phyloP scores from a whole-genome alignment of 1,139 yeast species.

The Candida sanyaensis region DNA sequence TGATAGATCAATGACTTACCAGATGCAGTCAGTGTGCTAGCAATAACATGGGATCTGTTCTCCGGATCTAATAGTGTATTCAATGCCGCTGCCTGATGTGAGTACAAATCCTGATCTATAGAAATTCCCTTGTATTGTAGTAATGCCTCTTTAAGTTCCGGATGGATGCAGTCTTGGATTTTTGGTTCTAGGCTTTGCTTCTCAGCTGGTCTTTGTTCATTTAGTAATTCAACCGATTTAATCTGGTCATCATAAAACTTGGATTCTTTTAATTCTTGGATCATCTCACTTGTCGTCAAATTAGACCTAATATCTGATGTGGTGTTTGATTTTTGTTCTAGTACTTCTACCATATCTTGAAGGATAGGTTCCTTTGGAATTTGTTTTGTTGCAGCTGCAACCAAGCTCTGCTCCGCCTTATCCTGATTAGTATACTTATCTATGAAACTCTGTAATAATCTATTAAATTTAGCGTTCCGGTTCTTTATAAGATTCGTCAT shows the following conservation, averaged over 20 bases:
- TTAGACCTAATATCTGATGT: constrained; percentile 13
- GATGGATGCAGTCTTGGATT: constrained; percentile 47
- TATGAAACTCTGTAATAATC: constrained; percentile 15
- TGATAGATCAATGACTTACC: constrained; percentile 94
- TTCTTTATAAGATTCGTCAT: constrained; percentile 61
- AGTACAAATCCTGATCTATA: constrained; percentile 55
- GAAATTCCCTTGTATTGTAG: constrained; percentile 49
- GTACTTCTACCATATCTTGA: constrained; percentile 37
- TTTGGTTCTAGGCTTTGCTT: constrained; percentile 20
- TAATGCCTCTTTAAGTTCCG: constrained; percentile 44
- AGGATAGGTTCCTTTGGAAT: constrained; percentile 49
- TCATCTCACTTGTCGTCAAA: constrained; percentile 32
- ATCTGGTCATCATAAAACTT: constrained; percentile 65
- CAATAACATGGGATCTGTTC: constrained; percentile 63
- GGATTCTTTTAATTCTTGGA: constrained; percentile 44
- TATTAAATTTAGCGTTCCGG: constrained; percentile 55
- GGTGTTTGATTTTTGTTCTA: constrained; percentile 27
- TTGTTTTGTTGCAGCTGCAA: constrained; percentile 26
- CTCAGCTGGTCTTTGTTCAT: constrained; percentile 22
- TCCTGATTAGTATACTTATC: constrained; percentile 15
- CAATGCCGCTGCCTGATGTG: constrained; percentile 82
- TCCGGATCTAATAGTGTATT: constrained; percentile 45
- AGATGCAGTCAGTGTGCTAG: constrained; percentile 91
- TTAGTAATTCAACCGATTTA: constrained; percentile 23
- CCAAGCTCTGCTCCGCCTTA: constrained; percentile 36